Conservation (phyloP, 2,329 filamentous ascomycete genomes). For the Xylariaceae sp. region DNA sequence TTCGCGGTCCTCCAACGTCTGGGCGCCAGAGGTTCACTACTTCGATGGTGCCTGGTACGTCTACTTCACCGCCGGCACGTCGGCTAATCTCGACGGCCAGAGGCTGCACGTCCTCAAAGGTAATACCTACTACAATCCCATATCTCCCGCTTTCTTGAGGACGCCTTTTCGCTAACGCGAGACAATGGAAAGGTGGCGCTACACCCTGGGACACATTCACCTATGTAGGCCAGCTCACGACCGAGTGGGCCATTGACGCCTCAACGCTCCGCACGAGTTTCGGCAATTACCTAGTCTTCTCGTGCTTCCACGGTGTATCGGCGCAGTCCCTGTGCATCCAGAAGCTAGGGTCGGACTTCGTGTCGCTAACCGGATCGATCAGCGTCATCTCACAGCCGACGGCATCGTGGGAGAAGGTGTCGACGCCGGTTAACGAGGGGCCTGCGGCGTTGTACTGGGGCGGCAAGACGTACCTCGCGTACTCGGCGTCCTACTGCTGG, state of each 20-base stretch:
- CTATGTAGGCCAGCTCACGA: constrained; percentile 55
- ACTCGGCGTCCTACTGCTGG: constrained; percentile 64
- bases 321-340: constrained; percentile 49
- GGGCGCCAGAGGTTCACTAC: constrained; percentile 64
- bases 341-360: constrained; percentile 49
- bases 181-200: constrained; percentile 50
- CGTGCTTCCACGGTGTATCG: constrained; percentile 53
- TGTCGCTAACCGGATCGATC: constrained; percentile 50
- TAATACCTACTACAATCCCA: constrained; percentile 29
- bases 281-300: constrained; percentile 62
- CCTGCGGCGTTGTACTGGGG: constrained; percentile 58
- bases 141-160: background rate
- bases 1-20: constrained; percentile 60
- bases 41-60: constrained; percentile 59
- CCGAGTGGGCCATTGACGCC: constrained; percentile 61
- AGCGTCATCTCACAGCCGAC: constrained; percentile 59
- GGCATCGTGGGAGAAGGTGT: constrained; percentile 57
- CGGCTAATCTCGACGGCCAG: constrained; percentile 54
- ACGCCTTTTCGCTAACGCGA: background rate
- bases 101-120: constrained; percentile 59
- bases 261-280: constrained; percentile 56
- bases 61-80: constrained; percentile 55
- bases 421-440: constrained; percentile 61
- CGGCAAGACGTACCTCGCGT: constrained; percentile 56
- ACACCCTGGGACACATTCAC: constrained; percentile 59